phyloP scores from a whole-genome alignment of 148 eudicot genomes.

The Chenopodium quinoa region DNA sequence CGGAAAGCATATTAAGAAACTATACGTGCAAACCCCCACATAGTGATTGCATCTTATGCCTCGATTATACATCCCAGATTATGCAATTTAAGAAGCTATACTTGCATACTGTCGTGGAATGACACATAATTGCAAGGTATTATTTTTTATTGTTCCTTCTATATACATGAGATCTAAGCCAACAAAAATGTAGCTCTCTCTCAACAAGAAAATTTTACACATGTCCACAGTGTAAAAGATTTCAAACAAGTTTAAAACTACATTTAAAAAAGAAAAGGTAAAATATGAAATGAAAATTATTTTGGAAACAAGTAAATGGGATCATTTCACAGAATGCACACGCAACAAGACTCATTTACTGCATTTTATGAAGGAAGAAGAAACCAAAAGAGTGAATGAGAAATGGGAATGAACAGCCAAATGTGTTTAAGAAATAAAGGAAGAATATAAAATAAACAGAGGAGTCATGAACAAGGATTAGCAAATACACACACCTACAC shows the following conservation, averaged over 20 bases:
- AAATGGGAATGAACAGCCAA: not conserved
- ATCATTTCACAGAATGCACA: not conserved
- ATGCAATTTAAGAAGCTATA: not conserved
- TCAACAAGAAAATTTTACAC: not conserved
- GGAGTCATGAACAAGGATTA: not conserved
- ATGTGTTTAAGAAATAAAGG: not conserved
- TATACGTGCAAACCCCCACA: not conserved
- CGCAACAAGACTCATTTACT: not conserved
- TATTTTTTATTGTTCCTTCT: not conserved
- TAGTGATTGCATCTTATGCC: not conserved
- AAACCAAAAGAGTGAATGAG: not conserved
- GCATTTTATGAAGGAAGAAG: not conserved
- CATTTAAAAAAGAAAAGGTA: not conserved
- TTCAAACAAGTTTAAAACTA: too few species aligned
- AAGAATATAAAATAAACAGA: too few species aligned
- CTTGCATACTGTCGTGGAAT: not conserved
- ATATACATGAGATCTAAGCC: slow-evolving; percentile 4
- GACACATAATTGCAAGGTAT: not conserved
- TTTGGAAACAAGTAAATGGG: not conserved
- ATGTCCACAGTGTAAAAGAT: not conserved
- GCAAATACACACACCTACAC: not conserved
- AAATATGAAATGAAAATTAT: not conserved
- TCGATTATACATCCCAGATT: not conserved
- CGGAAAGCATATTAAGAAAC: not conserved
- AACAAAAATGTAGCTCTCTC: not conserved